phyloP scores from a whole-genome alignment of 257 asterid species.

The Eustoma russellianum region DNA sequence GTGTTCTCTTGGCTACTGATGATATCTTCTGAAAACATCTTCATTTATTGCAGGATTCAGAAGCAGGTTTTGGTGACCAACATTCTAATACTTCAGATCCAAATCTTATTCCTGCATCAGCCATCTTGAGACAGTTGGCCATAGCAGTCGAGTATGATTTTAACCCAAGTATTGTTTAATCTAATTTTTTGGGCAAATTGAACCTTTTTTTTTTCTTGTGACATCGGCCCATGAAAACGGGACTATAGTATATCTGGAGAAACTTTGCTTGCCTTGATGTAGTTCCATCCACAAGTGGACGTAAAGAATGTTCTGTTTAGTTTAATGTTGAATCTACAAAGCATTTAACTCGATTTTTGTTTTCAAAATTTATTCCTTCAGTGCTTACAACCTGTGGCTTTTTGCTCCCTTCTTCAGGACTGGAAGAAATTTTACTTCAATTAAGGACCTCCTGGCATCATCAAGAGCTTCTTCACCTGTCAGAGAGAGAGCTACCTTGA shows the following conservation, averaged over 20 bases:
- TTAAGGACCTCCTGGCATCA: slow-evolving; percentile 74
- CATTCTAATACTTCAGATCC: slow-evolving; percentile 34
- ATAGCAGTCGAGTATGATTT: slow-evolving; percentile 77
- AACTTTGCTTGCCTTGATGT: not conserved
- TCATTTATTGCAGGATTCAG: slow-evolving; percentile 42
- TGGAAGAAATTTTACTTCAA: slow-evolving; percentile 53
- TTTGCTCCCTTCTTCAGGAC: slow-evolving; percentile 34
- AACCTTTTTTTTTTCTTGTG: not conserved
- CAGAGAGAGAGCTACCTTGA: slow-evolving; percentile 81
- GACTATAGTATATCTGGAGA: not conserved
- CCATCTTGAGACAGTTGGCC: slow-evolving; percentile 76
- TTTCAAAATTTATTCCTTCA: not conserved
- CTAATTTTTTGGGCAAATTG: not conserved
- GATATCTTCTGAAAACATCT: slow-evolving; percentile 12
- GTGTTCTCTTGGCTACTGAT: not conserved
- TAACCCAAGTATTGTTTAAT: not conserved
- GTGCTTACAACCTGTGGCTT: not conserved
- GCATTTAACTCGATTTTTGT: not conserved
- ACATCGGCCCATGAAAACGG: no score
- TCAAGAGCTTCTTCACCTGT: slow-evolving; percentile 87
- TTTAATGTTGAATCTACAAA: not conserved
- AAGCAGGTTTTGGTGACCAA: slow-evolving; percentile 29
- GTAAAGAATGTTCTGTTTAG: not conserved
- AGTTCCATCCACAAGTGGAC: not conserved
- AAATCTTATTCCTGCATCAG: slow-evolving; percentile 61